Base-by-base conservation (phyloP, 192 early-diverging fungal genomes). In the Chytriomyces confervae region DNA sequence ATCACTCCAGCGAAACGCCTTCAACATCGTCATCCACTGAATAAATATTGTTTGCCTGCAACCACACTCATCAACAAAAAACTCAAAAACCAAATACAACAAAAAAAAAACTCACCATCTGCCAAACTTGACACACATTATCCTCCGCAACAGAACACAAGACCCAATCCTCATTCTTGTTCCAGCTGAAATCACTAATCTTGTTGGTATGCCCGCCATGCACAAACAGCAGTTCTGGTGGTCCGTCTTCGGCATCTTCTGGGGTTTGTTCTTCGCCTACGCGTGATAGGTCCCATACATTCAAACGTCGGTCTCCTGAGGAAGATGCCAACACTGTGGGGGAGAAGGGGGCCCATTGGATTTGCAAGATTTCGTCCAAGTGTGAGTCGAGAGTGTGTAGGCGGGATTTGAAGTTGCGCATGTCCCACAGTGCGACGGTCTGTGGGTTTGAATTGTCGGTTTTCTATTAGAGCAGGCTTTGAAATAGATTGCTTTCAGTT, bases 181-280 rank as follows among this genome's bases (percentile, higher is more conserved):
- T 99, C 97, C 97, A 99, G 66, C 89, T 90, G 69, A 99, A 93
- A 81, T 99, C 97, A 44, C 94, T 92, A 48, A 99, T 93, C 83
- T 94, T 95, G 88, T 95, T 96, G 6, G 96, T 98, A 74, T 99
- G 97, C 6, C 97, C 97, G 60, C 97, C 97, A 75, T 99, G 97
- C 46, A 99, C 92, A 86, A 97, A 99, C 93, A 99, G 86, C 49
- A 99, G 88, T 79, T 99, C 97, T 8, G 97, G 96, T 45, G 96
- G 96, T 11, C 96, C 96, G 79, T 97, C 95, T 81, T 97, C 96
- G n/a, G 94, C 94, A 85, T 99, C 96, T 79, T 98, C 95, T 6
- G 95, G 85, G 0, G 93, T 90, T 83, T 97, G 96, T 81, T 97
- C 96, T 75, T 96, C 93, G 62, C 96, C 97, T 79, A 99, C 98